Evolutionary conservation across 352 stramenopile genomes (phyloP), one percentile per base, ranked within the genome.

Genomic region (Globisporangium alternatum): DNA sequence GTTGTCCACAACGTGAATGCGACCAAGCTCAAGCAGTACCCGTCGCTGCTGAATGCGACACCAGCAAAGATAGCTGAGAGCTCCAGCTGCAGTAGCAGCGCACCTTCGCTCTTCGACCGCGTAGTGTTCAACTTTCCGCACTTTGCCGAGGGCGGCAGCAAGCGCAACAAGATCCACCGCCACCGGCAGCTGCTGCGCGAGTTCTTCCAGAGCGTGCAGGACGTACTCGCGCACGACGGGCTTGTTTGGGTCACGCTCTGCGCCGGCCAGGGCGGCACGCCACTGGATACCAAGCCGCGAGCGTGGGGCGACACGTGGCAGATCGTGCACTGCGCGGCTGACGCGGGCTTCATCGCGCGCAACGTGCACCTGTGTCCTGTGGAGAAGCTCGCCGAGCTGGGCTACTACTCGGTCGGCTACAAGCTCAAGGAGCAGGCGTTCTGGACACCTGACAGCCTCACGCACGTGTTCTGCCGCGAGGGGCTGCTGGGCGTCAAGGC

Each of bases 121-220:
- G 76, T 96, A 59, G 82, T 96, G 59, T 96, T 96, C 73, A 96
- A 96, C 64, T 96, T 93, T 64, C 87, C 87, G 39, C 86, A 96
- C 57, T 93, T 82, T 55, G 85, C 82, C 28, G 83, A 88, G n/a
- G 80, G 82, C 49, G 83, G 82, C 53, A 87, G 76, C 53, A 83
- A 82, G 65, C 77, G 81, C 60, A 93, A 91, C 80, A 94, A 94
- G 66, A 93, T 94, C 61, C 77, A 93, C 66, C 77, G 79, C 13
- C 86, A 96, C 63, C 82, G 87, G 8, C 76, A 94, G 73, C 65
- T 96, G 21, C 70, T 96, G 28, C 31, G 67, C 49, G 77, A 91
- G 35, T 96, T 96, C 66, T 94, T 96, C 41, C 61, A 71, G 6
- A 94, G 87, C 66, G 83, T 78, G 0, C 66, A 66, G 6, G 66